phyloP scores from a whole-genome alignment of 768 basidiomycete genomes.

The Rhizopogon vesiculosus region DNA sequence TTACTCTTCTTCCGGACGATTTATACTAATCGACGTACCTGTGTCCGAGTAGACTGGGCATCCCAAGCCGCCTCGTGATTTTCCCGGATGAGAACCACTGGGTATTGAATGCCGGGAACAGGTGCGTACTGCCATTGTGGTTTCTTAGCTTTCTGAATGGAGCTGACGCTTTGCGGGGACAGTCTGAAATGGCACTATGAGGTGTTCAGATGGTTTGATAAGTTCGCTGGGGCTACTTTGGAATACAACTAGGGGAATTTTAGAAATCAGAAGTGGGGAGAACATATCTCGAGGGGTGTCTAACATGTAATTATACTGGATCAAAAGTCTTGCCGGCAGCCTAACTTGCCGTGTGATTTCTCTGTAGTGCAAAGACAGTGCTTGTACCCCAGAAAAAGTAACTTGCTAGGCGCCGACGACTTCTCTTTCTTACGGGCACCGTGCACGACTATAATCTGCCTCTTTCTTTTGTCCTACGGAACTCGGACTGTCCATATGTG shows the following conservation, averaged over 20 bases:
- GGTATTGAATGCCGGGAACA: constrained; percentile 80
- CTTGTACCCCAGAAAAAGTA: too few relatives aligned
- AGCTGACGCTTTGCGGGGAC: neutral
- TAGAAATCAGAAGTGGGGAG: too few relatives aligned
- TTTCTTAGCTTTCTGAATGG: neutral
- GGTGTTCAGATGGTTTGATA: constrained; percentile 86
- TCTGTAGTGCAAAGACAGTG: too few relatives aligned
- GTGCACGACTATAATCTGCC: too few relatives aligned
- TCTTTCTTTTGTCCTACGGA: too few relatives aligned
- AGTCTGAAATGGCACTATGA: constrained; percentile 95
- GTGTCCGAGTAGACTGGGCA: constrained; percentile 43
- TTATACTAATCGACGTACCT: constrained; percentile 1
- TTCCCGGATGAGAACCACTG: constrained; percentile 94
- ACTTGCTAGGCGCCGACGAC: too few relatives aligned
- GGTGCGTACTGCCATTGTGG: constrained; percentile 30
- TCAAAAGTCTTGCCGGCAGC: too few relatives aligned
- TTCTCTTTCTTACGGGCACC: too few relatives aligned
- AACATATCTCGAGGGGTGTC: too few relatives aligned
- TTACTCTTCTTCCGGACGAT: neutral
- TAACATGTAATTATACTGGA: too few relatives aligned
- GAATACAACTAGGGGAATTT: neutral
- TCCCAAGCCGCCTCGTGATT: constrained; percentile 74
- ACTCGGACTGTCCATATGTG: too few relatives aligned
- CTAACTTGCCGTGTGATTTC: too few relatives aligned
- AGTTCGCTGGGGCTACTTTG: constrained; percentile 44